These are phyloP conservation scores for Wallacemonas sp. DNA, from an alignment of 208 protist species.

Conservation along the genomic window DNA sequence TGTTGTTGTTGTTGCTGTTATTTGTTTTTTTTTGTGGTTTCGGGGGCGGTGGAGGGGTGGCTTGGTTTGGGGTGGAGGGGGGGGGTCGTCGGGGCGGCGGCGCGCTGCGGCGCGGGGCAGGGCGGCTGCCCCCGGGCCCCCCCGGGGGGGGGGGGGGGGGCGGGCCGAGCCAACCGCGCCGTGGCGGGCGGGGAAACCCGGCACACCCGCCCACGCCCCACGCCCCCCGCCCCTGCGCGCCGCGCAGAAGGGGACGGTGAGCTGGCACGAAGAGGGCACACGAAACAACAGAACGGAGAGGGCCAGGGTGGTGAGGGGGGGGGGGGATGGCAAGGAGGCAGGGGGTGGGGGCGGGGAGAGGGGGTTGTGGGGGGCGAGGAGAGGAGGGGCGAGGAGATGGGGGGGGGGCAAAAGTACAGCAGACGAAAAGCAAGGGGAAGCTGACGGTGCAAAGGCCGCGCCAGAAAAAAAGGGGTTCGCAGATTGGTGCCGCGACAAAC, in stretches of 20 bases:
- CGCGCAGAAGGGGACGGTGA: neutral
- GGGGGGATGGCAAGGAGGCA: neutral
- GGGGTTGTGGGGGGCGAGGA: neutral
- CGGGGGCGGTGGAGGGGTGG: too few species aligned
- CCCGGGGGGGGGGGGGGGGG: neutral
- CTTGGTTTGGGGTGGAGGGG: too few species aligned
- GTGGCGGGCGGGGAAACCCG: neutral
- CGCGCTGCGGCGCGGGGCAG: neutral
- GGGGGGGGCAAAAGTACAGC: neutral
- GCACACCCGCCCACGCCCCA: neutral
- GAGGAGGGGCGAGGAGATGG: neutral
- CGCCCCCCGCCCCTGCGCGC: neutral
- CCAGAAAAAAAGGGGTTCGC: too few species aligned
- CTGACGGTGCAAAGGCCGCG: too few species aligned
- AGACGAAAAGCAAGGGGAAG: too few species aligned
- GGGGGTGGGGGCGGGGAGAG: neutral
- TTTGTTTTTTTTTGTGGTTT: constrained; percentile 6
- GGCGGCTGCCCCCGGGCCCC: too few species aligned
- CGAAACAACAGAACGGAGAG: too few species aligned
- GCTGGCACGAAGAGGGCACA: too few species aligned
- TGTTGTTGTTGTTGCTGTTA: neutral
- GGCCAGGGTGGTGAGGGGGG: too few species aligned
- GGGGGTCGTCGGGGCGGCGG: too few species aligned
- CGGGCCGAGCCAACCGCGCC: neutral
- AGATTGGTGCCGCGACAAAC: too few species aligned